A percentile compares a stretch with the other conserved stretches of the same genome.
These are phyloP conservation scores for Ceratobasidium sp. DNA, from an alignment of 1,284 basidiomycete genomes.

Conservation along the genomic window DNA sequence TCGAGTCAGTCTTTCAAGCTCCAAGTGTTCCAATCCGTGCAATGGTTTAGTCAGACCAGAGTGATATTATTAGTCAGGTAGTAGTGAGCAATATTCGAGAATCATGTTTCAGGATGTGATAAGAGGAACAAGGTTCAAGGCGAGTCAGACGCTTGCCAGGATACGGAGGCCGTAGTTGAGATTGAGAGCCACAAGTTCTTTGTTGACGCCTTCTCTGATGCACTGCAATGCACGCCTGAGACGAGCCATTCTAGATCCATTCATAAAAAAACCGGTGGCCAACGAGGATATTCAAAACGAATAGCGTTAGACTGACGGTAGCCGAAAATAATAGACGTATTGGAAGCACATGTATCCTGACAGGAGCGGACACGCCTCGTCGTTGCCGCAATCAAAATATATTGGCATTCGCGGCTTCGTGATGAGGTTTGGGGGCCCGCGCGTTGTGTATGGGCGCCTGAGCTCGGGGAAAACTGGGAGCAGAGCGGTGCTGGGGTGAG, in stretches of 20 bases:
- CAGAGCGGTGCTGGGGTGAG: slow-evolving; percentile 8
- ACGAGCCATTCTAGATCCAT: background rate
- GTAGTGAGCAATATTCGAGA: background rate
- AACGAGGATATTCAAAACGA: slow-evolving; percentile 8
- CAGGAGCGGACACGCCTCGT: slow-evolving; percentile 8
- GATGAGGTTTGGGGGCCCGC: background rate
- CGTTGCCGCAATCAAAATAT: background rate
- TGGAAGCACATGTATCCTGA: slow-evolving; percentile 31
- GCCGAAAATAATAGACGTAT: background rate
- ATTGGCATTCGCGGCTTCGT: slow-evolving; percentile 3
- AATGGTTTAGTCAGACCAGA: slow-evolving; percentile 4
- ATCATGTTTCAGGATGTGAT: slow-evolving; percentile 13
- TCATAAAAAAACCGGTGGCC: background rate
- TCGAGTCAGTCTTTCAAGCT: background rate
- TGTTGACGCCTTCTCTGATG: background rate
- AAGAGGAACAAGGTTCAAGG: background rate
- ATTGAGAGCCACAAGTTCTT: slow-evolving; percentile 1
- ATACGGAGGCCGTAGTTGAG: background rate
- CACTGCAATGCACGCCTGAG: slow-evolving; percentile 13
- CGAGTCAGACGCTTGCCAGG: background rate
- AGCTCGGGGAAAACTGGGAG: background rate
- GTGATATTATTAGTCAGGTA: slow-evolving; percentile 5
- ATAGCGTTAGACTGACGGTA: slow-evolving; percentile 7
- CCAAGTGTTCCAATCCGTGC: background rate
- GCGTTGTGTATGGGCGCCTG: slow-evolving; percentile 22